Base-by-base conservation (phyloP, 164 flowering plant species). In the Annona cherimola region DNA sequence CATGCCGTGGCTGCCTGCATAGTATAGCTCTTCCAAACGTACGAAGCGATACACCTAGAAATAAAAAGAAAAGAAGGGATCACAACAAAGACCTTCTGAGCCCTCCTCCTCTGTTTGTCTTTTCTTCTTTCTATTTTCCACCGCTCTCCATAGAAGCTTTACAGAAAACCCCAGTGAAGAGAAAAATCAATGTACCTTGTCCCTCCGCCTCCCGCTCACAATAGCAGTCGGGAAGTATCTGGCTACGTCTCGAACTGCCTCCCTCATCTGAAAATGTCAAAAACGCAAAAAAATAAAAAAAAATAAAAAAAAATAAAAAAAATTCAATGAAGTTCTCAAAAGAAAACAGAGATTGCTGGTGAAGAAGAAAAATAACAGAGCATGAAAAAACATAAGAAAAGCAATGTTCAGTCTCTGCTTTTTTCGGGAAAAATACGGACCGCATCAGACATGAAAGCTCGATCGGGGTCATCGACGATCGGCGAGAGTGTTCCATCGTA, bases 1-100 rank as follows among this genome's bases (percentile, higher is more conserved):
- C 98, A 92, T 92, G 9, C 98, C 98, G 79, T 92, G 98, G 75
- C 98, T 92, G 0, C 96, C 98, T 1, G 98, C 98, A 66, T 92
- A 92, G 77, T 86, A 90, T 19, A 92, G 89, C 77, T 87, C 93
- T 8, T 84, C 75, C 68, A 92, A 71, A 69, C 70, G 83, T 12
- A 92, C 98, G 76, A 92, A 92, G 60, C 79, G 81, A 41, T 79
- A 76, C 20, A 92, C 94, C 97, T 92, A 77, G 61, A 69, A 63
- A 45, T 46, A 14, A 42, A 39, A 66, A 18, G 6, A 16, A 0
- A 16, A 0, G 3, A 63, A 65, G 12, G 12, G 41, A 41, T 42
- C n/a, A 66, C 14, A 72, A 64, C 9, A 64, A 46, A 45, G 18
- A 41, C 44, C 67, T 45, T 26, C 35, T 26, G 35, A 26, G 35